Evolutionary conservation across 345 rosid genomes (phyloP).

Genomic region (Pistacia integerrima): DNA sequence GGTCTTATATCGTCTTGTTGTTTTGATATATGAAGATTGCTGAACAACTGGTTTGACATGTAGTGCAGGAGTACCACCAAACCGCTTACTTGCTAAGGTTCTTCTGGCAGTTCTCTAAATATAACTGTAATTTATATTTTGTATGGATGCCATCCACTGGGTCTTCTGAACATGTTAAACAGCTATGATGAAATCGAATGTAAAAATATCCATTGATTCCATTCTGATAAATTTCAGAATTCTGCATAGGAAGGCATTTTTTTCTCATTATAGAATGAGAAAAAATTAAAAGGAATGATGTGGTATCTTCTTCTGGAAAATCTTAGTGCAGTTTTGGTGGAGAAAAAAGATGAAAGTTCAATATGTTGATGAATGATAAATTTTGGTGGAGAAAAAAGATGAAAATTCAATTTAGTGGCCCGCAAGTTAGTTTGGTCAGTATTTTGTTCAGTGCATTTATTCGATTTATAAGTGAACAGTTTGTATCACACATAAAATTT

Average conservation of each 20-base stretch:
- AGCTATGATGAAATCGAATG: background rate
- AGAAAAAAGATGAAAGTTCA: background rate
- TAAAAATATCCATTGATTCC: background rate
- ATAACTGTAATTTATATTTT: background rate
- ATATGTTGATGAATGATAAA: background rate
- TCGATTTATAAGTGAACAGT: too few species aligned
- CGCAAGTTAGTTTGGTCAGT: too few species aligned
- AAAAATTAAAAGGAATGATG: background rate
- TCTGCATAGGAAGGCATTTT: background rate
- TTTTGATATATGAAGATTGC: constrained; percentile 61
- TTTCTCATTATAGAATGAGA: background rate
- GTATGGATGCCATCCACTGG: background rate
- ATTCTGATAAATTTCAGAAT: background rate
- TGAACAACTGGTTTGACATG: constrained; percentile 94
- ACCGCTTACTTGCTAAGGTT: constrained; percentile 94
- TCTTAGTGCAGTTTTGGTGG: background rate
- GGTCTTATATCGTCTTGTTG: constrained; percentile 6
- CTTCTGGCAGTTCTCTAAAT: background rate
- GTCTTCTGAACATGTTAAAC: background rate
- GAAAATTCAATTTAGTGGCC: too few species aligned
- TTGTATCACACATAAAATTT: too few species aligned
- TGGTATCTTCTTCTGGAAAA: too few species aligned
- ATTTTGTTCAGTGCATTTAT: too few species aligned
- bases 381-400: background rate
- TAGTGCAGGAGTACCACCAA: constrained; percentile 95